Conservation (phyloP, 192 early-diverging fungal genomes). For the Anaeromyces robustus region DNA sequence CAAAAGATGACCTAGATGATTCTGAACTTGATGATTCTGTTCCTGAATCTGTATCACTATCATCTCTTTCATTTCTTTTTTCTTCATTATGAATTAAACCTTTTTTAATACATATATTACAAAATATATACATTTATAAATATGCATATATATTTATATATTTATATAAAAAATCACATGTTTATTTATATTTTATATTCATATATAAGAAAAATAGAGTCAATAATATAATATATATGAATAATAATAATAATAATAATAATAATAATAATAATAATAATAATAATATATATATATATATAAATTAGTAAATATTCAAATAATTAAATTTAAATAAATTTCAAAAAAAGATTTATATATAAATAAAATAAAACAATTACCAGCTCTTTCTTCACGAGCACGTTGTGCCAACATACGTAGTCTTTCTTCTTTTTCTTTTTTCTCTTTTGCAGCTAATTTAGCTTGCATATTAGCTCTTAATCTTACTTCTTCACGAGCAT, state of each 20-base stretch:
- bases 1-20: slow-evolving; percentile 9
- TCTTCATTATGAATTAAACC: neutral
- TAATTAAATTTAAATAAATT: too few species aligned
- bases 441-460: slow-evolving; percentile 83
- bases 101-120: neutral
- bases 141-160: too few species aligned
- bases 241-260: too few species aligned
- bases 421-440: slow-evolving; percentile 82
- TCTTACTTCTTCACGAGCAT: slow-evolving; percentile 85
- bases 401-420: slow-evolving; percentile 77
- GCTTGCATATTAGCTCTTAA: slow-evolving; percentile 81
- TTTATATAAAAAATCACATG: too few species aligned
- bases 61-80: neutral
- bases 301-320: too few species aligned
- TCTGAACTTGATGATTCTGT: slow-evolving; percentile 8
- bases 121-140: too few species aligned
- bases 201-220: too few species aligned
- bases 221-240: too few species aligned
- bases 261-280: too few species aligned
- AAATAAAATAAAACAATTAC: neutral
- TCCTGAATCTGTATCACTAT: slow-evolving; percentile 1
- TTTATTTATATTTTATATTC: too few species aligned
- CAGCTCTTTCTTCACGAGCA: slow-evolving; percentile 78
- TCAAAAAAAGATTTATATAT: too few species aligned
- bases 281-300: too few species aligned